Evolutionary conservation across 768 basidiomycete genomes (phyloP).

Genomic region (Trametes meyenii): DNA sequence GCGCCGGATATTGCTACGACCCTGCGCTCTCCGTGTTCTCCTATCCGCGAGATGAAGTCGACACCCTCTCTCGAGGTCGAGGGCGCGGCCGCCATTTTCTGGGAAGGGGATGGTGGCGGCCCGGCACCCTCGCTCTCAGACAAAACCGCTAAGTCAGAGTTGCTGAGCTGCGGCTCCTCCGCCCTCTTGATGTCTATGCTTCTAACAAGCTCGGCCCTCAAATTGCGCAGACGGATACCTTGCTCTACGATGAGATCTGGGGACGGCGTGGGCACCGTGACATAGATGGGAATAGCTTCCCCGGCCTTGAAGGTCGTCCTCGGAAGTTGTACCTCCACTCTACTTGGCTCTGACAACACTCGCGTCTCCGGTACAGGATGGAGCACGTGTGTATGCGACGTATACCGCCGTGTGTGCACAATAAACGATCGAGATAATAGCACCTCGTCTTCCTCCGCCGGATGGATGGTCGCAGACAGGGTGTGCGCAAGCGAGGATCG

Average conservation of each 20-base stretch:
- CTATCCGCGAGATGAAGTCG: conserved; percentile 27
- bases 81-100: conserved; percentile 23
- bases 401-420: conserved; percentile 77
- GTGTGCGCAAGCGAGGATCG: conserved; percentile 73
- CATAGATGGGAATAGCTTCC: conserved; percentile 78
- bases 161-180: conserved; percentile 11
- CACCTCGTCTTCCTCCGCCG: conserved; percentile 39
- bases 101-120: conserved; percentile 30
- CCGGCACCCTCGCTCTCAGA: conserved; percentile 41
- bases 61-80: conserved; percentile 28
- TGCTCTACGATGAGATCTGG: conserved; percentile 66
- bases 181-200: conserved; percentile 53
- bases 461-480: conserved; percentile 66
- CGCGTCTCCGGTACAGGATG: conserved; percentile 62
- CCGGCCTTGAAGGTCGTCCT: conserved; percentile 70
- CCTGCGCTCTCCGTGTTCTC: conserved; percentile 40
- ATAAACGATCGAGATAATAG: conserved; percentile 56
- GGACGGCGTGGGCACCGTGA: conserved; percentile 77
- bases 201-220: conserved; percentile 79
- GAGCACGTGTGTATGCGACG: conserved; percentile 61
- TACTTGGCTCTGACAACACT: conserved; percentile 62
- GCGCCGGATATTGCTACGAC: conserved; percentile 87
- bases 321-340: conserved; percentile 70
- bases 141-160: conserved; percentile 21
- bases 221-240: conserved; percentile 76